Evolutionary conservation across 2,329 filamentous ascomycete genomes (phyloP).

Genomic region (Apiospora arundinis): DNA sequence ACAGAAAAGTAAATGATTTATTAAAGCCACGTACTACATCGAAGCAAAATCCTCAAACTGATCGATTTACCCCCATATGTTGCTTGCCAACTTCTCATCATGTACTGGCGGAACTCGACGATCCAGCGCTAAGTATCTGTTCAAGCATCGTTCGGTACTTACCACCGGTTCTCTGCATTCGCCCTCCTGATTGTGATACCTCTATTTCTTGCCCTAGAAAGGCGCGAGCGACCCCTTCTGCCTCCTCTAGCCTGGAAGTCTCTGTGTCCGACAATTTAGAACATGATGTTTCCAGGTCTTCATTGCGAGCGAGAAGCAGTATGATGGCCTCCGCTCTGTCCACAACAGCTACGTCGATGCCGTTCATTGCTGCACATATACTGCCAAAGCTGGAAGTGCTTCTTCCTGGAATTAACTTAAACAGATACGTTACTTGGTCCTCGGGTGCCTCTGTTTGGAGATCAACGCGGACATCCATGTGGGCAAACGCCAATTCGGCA

Average conservation of each 20-base stretch:
- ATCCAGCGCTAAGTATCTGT: constrained; percentile 29
- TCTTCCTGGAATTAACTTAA: constrained; percentile 70
- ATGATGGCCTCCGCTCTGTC: constrained; percentile 78
- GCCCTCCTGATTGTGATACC: constrained; percentile 24
- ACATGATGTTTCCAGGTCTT: constrained; percentile 78
- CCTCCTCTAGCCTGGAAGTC: constrained; percentile 68
- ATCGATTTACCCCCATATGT: background rate
- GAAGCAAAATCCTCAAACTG: background rate
- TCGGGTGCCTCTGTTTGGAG: constrained; percentile 54
- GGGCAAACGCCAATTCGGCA: constrained; percentile 62
- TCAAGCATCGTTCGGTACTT: constrained; percentile 37
- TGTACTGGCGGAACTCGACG: constrained; percentile 18
- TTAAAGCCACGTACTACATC: background rate
- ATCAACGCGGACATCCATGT: constrained; percentile 75
- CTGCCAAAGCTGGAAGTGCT: constrained; percentile 85
- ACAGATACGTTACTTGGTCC: constrained; percentile 76
- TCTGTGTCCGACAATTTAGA: constrained; percentile 70
- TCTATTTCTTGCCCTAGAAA: constrained; percentile 59
- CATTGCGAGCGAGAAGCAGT: constrained; percentile 70
- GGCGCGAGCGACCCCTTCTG: constrained; percentile 64
- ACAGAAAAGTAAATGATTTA: background rate
- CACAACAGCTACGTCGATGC: constrained; percentile 75
- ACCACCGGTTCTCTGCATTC: constrained; percentile 23
- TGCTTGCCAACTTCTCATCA: background rate
- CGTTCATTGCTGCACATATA: constrained; percentile 85